phyloP scores from a whole-genome alignment of 2,329 filamentous ascomycete genomes.

The Microcyclospora tardicrescens region DNA sequence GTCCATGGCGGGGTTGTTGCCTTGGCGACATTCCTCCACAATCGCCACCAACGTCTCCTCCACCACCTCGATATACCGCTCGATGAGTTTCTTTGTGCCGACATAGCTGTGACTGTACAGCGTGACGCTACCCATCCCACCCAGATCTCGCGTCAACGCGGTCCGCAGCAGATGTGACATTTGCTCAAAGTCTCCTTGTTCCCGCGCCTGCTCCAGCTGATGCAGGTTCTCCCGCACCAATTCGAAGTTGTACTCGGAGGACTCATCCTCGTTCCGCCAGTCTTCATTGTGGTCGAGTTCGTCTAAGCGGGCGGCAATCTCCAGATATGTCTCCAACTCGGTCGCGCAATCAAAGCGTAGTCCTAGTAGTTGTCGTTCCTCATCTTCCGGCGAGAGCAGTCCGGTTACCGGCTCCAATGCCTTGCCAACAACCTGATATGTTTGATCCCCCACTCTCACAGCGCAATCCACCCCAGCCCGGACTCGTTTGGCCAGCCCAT shows the following conservation, averaged over 20 bases:
- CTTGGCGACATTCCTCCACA: slow-evolving; percentile 36
- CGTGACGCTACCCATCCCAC: slow-evolving; percentile 70
- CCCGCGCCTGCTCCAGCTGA: slow-evolving; percentile 62
- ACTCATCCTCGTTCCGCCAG: slow-evolving; percentile 61
- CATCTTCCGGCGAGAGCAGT: no score
- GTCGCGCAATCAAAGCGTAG: no score
- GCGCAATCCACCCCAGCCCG: no score
- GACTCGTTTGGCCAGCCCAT: no score
- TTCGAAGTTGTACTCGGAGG: slow-evolving; percentile 57
- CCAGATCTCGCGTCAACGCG: slow-evolving; percentile 64
- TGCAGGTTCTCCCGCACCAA: slow-evolving; percentile 57
- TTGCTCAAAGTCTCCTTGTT: slow-evolving; percentile 54
- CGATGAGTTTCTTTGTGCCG: slow-evolving; percentile 77
- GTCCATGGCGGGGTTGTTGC: slow-evolving; percentile 31
- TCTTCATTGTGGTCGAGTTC: slow-evolving; percentile 62
- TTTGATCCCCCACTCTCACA: no score
- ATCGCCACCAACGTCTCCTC: slow-evolving; percentile 60
- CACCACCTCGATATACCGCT: slow-evolving; percentile 72
- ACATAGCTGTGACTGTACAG: slow-evolving; percentile 75
- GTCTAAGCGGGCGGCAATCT: slow-evolving; percentile 39
- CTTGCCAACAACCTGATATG: no score
- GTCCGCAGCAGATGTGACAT: slow-evolving; percentile 78
- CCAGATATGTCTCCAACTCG: no score
- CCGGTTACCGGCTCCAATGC: no score
- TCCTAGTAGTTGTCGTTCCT: no score